A percentile compares a stretch with the other conserved stretches of the same genome.
phyloP scores from a whole-genome alignment of 768 basidiomycete species.

The Dentipellis fragilis region DNA sequence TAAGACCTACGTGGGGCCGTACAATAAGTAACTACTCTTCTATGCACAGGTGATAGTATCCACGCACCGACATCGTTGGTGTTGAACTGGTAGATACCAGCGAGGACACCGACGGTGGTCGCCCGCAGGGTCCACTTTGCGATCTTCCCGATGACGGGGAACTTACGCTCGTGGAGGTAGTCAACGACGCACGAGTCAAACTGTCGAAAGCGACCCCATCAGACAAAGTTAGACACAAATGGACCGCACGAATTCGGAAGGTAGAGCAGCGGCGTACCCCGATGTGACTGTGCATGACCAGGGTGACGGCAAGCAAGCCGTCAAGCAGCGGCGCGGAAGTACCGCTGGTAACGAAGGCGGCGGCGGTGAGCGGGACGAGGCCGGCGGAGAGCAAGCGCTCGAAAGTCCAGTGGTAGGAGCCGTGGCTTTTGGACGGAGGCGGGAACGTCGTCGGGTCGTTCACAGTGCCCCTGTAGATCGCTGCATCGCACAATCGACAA shows the following conservation, averaged over 20 bases:
- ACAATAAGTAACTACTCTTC: not conserved
- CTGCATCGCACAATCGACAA: constrained; percentile 25
- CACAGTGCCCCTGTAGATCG: constrained; percentile 83
- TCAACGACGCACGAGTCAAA: constrained; percentile 74
- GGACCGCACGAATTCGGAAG: not conserved
- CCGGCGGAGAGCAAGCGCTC: constrained; percentile 85
- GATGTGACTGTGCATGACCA: constrained; percentile 94
- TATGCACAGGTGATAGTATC: not conserved
- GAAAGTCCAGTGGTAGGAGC: constrained; percentile 89
- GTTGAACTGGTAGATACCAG: constrained; percentile 96
- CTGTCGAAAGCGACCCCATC: constrained; percentile 24
- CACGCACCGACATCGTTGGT: constrained; percentile 92
- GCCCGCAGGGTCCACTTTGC: constrained; percentile 69
- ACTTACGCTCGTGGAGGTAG: constrained; percentile 91
- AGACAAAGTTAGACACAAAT: not conserved
- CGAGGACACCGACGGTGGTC: constrained; percentile 70
- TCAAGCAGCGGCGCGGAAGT: constrained; percentile 79
- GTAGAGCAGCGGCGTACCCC: constrained; percentile 48
- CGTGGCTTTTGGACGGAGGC: constrained; percentile 65
- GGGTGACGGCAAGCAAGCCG: constrained; percentile 74
- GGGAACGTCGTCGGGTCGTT: constrained; percentile 95
- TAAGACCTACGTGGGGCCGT: not conserved
- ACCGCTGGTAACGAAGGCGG: constrained; percentile 73
- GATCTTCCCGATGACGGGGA: constrained; percentile 66
- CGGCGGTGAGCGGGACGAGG: constrained; percentile 81